phyloP scores from a whole-genome alignment of 2,329 filamentous ascomycete species.

The Rasamsonia emersonii region DNA sequence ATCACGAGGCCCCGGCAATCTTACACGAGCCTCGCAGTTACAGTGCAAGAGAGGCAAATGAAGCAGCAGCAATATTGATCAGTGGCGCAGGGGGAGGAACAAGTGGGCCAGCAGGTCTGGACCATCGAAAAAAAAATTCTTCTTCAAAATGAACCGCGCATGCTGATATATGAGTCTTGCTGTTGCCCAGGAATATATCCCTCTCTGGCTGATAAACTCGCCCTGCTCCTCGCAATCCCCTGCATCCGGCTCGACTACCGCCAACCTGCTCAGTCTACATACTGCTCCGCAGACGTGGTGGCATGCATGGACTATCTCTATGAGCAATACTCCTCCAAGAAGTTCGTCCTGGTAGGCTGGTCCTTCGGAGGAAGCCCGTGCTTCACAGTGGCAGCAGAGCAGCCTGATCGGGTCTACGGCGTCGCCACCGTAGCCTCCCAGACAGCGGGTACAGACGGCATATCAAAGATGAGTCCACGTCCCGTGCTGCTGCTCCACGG shows the following conservation, averaged over 20 bases:
- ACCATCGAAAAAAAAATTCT: background rate
- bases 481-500: conserved; percentile 34
- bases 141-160: background rate
- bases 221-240: conserved; percentile 29
- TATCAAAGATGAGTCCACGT: conserved; percentile 21
- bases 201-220: conserved; percentile 33
- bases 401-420: conserved; percentile 23
- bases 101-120: conserved; percentile 30
- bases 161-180: background rate
- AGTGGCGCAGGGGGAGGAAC: conserved; percentile 31
- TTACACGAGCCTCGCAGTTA: conserved; percentile 9
- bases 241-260: conserved; percentile 36
- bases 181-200: conserved; percentile 25
- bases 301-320: conserved; percentile 30
- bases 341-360: conserved; percentile 37
- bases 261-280: conserved; percentile 23
- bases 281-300: conserved; percentile 29
- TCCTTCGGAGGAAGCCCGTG: conserved; percentile 36
- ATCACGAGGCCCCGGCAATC: conserved; percentile 11
- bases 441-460: conserved; percentile 27
- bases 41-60: conserved; percentile 6
- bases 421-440: conserved; percentile 35
- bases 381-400: conserved; percentile 26
- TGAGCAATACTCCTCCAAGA: conserved; percentile 19
- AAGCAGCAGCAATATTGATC: conserved; percentile 20